These are phyloP conservation scores for Aristolochia californica DNA, from an alignment of 164 flowering plant genomes.

Conservation along the genomic window DNA sequence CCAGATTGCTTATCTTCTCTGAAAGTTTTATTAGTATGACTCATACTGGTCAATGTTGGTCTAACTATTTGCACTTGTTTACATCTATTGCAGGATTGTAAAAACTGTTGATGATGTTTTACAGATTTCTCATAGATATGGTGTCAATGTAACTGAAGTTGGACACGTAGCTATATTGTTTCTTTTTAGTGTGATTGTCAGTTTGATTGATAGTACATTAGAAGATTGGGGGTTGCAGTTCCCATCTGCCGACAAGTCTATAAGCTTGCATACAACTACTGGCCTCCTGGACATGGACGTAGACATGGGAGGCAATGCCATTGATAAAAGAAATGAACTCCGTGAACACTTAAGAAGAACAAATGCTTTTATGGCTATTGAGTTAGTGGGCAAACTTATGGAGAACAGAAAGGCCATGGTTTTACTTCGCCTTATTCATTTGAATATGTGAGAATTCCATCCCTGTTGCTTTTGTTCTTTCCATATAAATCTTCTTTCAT, in stretches of 20 bases:
- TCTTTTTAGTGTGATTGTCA: slow-evolving; percentile 36
- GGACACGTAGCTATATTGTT: slow-evolving; percentile 53
- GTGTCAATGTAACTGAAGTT: slow-evolving; percentile 33
- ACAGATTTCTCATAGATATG: slow-evolving; percentile 42
- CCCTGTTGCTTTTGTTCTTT: neutral
- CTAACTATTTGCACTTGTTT: neutral
- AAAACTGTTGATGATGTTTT: slow-evolving; percentile 52
- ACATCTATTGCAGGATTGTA: slow-evolving; percentile 47
- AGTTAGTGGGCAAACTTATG: slow-evolving; percentile 47
- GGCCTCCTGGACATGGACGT: slow-evolving; percentile 46
- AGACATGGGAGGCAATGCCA: slow-evolving; percentile 22
- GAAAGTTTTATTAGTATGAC: neutral
- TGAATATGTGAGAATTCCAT: slow-evolving; percentile 36
- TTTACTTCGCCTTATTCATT: slow-evolving; percentile 45
- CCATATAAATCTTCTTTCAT: neutral
- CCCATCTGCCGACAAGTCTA: slow-evolving; percentile 23
- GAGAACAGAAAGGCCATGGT: slow-evolving; percentile 37
- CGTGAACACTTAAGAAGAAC: slow-evolving; percentile 35
- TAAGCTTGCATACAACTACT: slow-evolving; percentile 25
- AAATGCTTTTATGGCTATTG: slow-evolving; percentile 52
- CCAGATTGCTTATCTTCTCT: no score
- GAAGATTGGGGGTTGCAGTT: slow-evolving; percentile 62
- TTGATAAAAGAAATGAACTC: slow-evolving; percentile 28
- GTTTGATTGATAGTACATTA: slow-evolving; percentile 53
- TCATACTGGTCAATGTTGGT: neutral